Evolutionary conservation across 2,329 filamentous ascomycete genomes (phyloP).

Genomic region (Podosphaera aphanis): DNA sequence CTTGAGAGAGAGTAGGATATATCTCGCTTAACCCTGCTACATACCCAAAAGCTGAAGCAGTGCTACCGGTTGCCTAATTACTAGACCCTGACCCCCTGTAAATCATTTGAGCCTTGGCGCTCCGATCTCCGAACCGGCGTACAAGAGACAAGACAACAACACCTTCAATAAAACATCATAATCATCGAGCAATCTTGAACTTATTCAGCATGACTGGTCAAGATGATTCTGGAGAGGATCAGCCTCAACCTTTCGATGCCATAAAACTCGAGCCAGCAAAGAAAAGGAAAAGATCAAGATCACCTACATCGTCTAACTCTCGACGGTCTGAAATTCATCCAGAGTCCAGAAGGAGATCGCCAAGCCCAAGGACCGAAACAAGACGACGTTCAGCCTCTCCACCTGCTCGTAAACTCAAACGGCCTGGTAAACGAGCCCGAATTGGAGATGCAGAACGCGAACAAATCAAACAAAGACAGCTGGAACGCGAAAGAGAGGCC

Average conservation of each 20-base stretch:
- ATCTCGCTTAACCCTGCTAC: too few relatives aligned
- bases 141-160: too few relatives aligned
- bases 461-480: conserved; percentile 35
- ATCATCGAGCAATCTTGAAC: too few relatives aligned
- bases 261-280: conserved; percentile 20
- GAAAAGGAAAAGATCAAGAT: conserved; percentile 19
- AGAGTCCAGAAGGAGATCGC: conserved; percentile 9
- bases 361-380: conserved; percentile 10
- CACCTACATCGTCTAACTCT: conserved; percentile 14
- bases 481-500: conserved; percentile 30
- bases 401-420: conserved; percentile 39
- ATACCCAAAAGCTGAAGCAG: too few relatives aligned
- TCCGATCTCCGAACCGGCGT: too few relatives aligned
- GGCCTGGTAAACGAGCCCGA: conserved; percentile 40
- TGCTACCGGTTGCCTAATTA: too few relatives aligned
- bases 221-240: conserved; percentile 13
- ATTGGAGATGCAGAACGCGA: conserved; percentile 45
- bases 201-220: conserved; percentile 15
- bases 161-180: too few relatives aligned
- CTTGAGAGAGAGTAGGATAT: too few relatives aligned
- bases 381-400: conserved; percentile 12
- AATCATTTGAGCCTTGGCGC: too few relatives aligned
- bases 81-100: too few relatives aligned
- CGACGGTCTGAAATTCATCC: conserved; percentile 9
- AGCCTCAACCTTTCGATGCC: conserved; percentile 21